Evolutionary conservation across 495 filamentous ascomycete genomes (phyloP), one percentile per base, ranked within the genome.

Genomic region (Elaphomyces granulatus): DNA sequence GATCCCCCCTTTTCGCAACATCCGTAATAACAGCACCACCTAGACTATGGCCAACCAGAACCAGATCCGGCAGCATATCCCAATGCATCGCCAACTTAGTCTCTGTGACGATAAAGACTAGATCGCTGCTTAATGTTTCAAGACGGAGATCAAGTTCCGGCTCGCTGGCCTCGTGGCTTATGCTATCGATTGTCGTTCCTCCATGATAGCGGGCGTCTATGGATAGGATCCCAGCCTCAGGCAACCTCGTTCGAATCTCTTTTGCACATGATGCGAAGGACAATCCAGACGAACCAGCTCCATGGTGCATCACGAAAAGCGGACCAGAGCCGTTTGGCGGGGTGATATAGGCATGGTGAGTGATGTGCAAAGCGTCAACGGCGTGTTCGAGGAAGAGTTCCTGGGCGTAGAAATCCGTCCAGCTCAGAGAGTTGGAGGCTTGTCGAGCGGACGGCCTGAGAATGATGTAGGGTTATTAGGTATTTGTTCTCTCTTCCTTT

Each of bases 21-120:
- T 95, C 75, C 2, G 83, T 88, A 15, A 95, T 81, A 1, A 99
- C 84, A 17, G 90, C 87, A n/a, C 92, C 90, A 20, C 90, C 90
- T 1, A 99, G 70, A 34, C 83, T 90, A 61, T 99, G 90, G n/a
- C 90, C 90, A 3, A 99, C 77, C 0, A 96, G 69, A 15, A 95
- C 59, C 9, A 90, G 57, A 32, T 80, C 74, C 2, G 90, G 90
- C 1, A 87, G 51, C 19, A 60, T 63, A 2, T 71, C 51, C 87
- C 87, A 94, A 40, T 58, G 60, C 71, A 88, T 77, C 42, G 68
- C 60, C 7, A 54, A 38, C 40, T 76, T 66, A 0, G 81, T 79
- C 39, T 81, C 63, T 14, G 65, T 54, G 41, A 96, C 63, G 20
- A 86, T 77, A 39, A 70, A 63, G 16, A 81, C 54, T 1, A 94